Conservation (phyloP, 441 rosid species). For the Kokia cookei region DNA sequence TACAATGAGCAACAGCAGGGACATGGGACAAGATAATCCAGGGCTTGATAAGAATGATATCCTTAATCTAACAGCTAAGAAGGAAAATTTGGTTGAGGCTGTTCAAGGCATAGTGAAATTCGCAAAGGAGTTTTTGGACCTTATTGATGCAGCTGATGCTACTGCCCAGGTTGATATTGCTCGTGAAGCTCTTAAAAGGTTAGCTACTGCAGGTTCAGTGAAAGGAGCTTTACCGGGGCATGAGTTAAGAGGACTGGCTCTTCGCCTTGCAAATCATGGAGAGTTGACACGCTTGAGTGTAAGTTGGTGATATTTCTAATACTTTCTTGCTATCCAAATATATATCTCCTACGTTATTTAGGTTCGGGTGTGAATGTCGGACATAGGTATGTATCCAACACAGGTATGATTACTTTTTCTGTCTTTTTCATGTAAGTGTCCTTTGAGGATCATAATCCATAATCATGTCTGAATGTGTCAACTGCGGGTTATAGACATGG, state of each 20-base stretch:
- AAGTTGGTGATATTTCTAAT: conserved; percentile 19
- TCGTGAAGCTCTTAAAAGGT: conserved; percentile 92
- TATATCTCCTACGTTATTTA: neutral
- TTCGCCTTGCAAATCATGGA: conserved; percentile 97
- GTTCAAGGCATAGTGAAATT: conserved; percentile 92
- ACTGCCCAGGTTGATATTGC: conserved; percentile 89
- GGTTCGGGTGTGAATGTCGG: neutral
- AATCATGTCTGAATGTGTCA: neutral
- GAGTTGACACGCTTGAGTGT: conserved; percentile 89
- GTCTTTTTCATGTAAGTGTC: neutral
- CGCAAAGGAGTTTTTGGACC: conserved; percentile 89
- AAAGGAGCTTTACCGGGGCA: conserved; percentile 92
- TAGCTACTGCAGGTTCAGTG: conserved; percentile 91
- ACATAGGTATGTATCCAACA: neutral
- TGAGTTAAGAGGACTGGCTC: conserved; percentile 86
- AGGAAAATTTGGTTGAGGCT: conserved; percentile 89
- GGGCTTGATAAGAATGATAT: conserved; percentile 83
- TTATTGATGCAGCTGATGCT: conserved; percentile 98
- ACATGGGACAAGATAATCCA: conserved; percentile 82
- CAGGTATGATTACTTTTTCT: neutral
- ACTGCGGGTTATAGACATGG: neutral
- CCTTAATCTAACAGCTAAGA: conserved; percentile 69
- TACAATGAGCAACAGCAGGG: conserved; percentile 93
- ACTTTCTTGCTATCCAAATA: neutral
- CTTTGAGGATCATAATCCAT: neutral